Evolutionary conservation across 176 grass and related monocot genomes (phyloP).

Genomic region (Aegilops sharonensis): DNA sequence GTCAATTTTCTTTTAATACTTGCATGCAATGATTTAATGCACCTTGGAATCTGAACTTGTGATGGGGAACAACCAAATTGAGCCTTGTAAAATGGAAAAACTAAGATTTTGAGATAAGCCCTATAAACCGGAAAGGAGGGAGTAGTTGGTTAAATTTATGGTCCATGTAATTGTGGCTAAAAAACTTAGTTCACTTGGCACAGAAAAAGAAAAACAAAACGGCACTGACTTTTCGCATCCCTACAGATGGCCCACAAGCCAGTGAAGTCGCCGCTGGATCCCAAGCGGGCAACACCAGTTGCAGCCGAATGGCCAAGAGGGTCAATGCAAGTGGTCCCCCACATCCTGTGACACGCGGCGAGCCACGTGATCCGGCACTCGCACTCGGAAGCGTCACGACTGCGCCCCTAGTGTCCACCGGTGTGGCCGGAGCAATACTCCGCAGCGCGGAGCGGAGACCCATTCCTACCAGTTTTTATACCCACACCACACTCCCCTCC

Average conservation of each 20-base stretch:
- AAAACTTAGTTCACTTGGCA: too few relatives aligned
- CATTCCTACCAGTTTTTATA: constrained; percentile 38
- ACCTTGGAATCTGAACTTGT: too few relatives aligned
- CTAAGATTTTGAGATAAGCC: too few relatives aligned
- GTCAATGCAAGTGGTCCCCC: background rate
- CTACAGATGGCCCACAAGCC: background rate
- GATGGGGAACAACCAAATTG: too few relatives aligned
- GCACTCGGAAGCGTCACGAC: constrained; percentile 27
- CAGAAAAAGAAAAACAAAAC: background rate
- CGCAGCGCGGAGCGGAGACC: background rate
- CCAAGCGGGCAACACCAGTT: background rate
- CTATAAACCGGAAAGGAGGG: too few relatives aligned
- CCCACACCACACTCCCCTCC: background rate
- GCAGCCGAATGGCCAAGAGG: background rate
- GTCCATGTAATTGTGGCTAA: too few relatives aligned
- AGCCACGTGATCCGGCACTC: constrained; percentile 30
- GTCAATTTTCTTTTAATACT: too few relatives aligned
- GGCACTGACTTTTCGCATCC: background rate
- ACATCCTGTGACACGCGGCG: background rate
- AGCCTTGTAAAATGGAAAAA: too few relatives aligned
- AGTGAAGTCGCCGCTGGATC: background rate
- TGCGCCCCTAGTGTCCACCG: constrained; percentile 15
- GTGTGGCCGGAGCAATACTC: constrained; percentile 20
- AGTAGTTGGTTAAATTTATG: too few relatives aligned
- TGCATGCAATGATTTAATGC: too few relatives aligned